Conservation (phyloP, 2,329 filamentous ascomycete species). For the Trichoderma atroviride region DNA sequence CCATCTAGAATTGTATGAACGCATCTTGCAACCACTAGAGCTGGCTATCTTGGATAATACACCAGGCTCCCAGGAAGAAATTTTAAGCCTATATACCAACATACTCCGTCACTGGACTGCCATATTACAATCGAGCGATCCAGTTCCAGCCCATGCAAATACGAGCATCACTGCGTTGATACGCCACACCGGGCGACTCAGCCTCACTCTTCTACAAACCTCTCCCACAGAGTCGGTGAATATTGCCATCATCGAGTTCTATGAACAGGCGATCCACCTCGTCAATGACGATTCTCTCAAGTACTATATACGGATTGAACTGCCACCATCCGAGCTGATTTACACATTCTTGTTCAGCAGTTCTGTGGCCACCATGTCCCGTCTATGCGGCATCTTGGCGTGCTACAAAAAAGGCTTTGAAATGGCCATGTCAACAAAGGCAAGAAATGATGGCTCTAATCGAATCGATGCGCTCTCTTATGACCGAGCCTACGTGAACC, state of each 20-base stretch:
- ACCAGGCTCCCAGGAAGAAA: slow-evolving; percentile 54
- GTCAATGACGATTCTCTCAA: slow-evolving; percentile 56
- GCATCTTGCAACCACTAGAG: slow-evolving; percentile 57
- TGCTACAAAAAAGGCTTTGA: slow-evolving; percentile 77
- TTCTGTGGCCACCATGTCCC: slow-evolving; percentile 65
- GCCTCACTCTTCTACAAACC: slow-evolving; percentile 62
- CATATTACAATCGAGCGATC: slow-evolving; percentile 46
- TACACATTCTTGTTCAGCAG: slow-evolving; percentile 71
- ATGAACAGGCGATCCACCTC: slow-evolving; percentile 61
- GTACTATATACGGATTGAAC: slow-evolving; percentile 63
- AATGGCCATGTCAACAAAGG: slow-evolving; percentile 54
- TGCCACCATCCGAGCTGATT: slow-evolving; percentile 68
- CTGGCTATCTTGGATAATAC: slow-evolving; percentile 52
- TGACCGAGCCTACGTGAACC: slow-evolving; percentile 62
- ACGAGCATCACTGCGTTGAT: slow-evolving; percentile 47
- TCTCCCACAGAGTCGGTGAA: slow-evolving; percentile 47
- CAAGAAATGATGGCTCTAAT: slow-evolving; percentile 34
- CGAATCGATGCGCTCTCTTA: slow-evolving; percentile 49
- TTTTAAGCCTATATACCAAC: slow-evolving; percentile 69
- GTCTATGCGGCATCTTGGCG: slow-evolving; percentile 69
- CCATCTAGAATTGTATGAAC: slow-evolving; percentile 51
- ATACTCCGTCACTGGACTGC: slow-evolving; percentile 65
- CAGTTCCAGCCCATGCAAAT: slow-evolving; percentile 42
- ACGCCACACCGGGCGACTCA: slow-evolving; percentile 57
- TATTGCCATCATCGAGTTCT: slow-evolving; percentile 69